phyloP scores from a whole-genome alignment of 192 early-diverging fungal genomes.

The Phycomyces blakesleeanus region DNA sequence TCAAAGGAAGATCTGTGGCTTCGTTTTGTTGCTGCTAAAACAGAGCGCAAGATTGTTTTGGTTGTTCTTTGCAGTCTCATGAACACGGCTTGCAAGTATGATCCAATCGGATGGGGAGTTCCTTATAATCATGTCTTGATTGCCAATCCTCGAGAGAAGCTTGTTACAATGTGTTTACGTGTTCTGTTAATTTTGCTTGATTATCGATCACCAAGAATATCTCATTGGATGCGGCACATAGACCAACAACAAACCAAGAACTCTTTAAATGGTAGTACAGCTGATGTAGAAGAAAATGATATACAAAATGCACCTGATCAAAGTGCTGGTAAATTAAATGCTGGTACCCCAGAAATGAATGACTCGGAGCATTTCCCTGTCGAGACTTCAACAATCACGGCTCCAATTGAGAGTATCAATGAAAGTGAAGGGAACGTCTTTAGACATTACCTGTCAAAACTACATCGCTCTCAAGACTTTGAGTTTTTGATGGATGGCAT shows the following conservation, averaged over 20 bases:
- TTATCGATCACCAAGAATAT: constrained; percentile 47
- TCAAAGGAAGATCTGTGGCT: constrained; percentile 58
- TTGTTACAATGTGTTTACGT: constrained; percentile 71
- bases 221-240: constrained; percentile 8
- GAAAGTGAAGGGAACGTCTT: constrained; percentile 62
- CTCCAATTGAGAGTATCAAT: background rate
- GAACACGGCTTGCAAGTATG: constrained; percentile 80
- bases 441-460: constrained; percentile 70
- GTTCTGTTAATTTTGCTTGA: constrained; percentile 67
- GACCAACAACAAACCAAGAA: constrained; percentile 9
- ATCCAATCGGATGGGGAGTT: constrained; percentile 81
- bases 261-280: background rate
- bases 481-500: constrained; percentile 74
- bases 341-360: no score
- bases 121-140: constrained; percentile 86
- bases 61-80: constrained; percentile 81
- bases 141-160: constrained; percentile 66
- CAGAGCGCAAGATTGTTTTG: constrained; percentile 69
- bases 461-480: constrained; percentile 83
- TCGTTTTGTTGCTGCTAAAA: constrained; percentile 42
- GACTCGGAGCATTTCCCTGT: no score
- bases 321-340: no score
- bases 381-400: background rate
- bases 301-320: background rate
- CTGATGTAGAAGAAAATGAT: background rate